Conservation (phyloP, 1,284 basidiomycete species). For the Peniophora sp. region DNA sequence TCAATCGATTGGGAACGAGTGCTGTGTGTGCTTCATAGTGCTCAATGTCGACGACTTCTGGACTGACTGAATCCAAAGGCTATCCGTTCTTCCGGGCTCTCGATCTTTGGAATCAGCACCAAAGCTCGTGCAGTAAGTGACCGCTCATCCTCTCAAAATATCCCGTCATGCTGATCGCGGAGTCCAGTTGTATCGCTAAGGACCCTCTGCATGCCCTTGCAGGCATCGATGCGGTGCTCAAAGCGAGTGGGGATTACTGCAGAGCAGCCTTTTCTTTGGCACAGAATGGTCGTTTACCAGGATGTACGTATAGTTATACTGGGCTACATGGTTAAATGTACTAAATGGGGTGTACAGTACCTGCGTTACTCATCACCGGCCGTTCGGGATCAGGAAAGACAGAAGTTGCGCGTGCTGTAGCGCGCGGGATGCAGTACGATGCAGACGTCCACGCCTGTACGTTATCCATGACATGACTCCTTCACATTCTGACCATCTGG, state of each 20-base stretch:
- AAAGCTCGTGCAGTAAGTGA: no score
- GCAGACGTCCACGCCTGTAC: constrained; percentile 47
- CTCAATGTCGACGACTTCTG: no score
- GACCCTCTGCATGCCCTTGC: constrained; percentile 32
- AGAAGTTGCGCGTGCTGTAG: constrained; percentile 60
- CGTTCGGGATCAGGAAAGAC: constrained; percentile 75
- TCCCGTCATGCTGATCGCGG: no score
- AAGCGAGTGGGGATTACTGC: constrained; percentile 6
- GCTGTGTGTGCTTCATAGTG: constrained; percentile 24
- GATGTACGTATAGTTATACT: constrained; percentile 4
- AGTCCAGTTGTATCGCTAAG: no score
- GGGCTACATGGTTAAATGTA: not conserved
- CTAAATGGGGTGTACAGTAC: constrained; percentile 18
- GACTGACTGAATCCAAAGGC: no score
- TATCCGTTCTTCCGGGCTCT: not conserved
- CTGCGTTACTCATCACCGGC: constrained; percentile 60
- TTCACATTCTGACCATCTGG: no score
- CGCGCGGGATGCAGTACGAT: constrained; percentile 49
- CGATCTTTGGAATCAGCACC: no score
- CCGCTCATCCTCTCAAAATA: no score
- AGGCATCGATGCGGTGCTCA: constrained; percentile 57
- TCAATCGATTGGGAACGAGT: constrained; percentile 65
- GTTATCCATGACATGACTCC: no score
- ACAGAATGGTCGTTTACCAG: constrained; percentile 3
- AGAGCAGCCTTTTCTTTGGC: constrained; percentile 7